phyloP scores from a whole-genome alignment of 257 asterid species.

The Ophiorrhiza pumila region DNA sequence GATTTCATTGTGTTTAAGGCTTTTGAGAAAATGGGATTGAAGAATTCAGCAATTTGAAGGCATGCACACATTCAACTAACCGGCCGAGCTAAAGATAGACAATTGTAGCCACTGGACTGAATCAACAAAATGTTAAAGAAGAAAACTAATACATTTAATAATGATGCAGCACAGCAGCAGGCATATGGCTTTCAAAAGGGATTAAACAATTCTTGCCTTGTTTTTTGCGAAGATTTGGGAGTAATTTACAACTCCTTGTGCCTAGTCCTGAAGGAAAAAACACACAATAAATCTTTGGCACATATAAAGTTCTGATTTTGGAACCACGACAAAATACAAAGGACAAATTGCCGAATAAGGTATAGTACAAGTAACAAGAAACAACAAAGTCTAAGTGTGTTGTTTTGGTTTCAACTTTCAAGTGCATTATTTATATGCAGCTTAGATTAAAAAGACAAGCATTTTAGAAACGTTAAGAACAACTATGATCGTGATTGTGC shows the following conservation, averaged over 20 bases:
- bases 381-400: not conserved
- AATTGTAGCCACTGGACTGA: too few species aligned
- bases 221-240: not conserved
- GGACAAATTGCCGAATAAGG: conserved; percentile 22
- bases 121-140: not conserved
- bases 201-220: not conserved
- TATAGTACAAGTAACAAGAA: not conserved
- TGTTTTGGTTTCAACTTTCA: not conserved
- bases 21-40: not conserved
- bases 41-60: not conserved
- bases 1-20: conserved; percentile 25
- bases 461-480: conserved; percentile 8
- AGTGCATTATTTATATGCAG: not conserved
- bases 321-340: not conserved
- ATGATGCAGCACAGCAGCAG: not conserved
- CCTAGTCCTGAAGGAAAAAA: not conserved
- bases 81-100: not conserved
- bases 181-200: conserved; percentile 18
- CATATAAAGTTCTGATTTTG: not conserved
- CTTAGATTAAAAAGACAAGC: not conserved
- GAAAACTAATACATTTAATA: not conserved
- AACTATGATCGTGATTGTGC: conserved; percentile 3
- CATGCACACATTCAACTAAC: not conserved
- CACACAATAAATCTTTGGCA: not conserved
- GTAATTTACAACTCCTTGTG: not conserved